A percentile compares a stretch with the other conserved stretches of the same genome.
phyloP scores from a whole-genome alignment of 2,329 filamentous ascomycete species.

The Pseudocercospora fijiensis region DNA sequence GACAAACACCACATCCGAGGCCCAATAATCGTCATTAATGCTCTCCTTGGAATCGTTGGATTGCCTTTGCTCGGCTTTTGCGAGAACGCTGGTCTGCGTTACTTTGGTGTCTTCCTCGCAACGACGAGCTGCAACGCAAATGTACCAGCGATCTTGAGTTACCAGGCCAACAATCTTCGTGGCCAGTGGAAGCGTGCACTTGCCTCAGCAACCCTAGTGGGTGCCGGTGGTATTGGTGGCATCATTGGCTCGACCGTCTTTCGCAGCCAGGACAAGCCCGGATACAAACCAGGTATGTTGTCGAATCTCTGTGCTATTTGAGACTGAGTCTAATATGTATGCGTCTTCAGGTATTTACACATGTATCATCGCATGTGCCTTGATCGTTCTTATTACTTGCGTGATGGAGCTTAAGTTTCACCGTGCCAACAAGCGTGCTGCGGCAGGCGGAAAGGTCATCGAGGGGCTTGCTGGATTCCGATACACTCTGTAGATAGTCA shows the following conservation, averaged over 20 bases:
- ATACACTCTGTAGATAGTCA: conserved; percentile 35
- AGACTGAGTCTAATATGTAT: no score
- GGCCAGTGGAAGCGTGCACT: conserved; percentile 88
- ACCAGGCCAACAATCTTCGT: conserved; percentile 84
- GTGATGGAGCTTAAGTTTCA: conserved; percentile 37
- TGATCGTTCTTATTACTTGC: conserved; percentile 35
- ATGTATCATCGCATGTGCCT: conserved; percentile 32
- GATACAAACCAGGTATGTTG: conserved; percentile 38
- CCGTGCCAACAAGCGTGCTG: conserved; percentile 39
- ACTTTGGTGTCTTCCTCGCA: conserved; percentile 41
- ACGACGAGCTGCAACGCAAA: conserved; percentile 48
- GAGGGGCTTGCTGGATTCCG: conserved; percentile 39
- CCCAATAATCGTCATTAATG: conserved; percentile 40
- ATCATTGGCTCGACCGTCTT: conserved; percentile 51
- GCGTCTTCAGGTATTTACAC: conserved; percentile 39
- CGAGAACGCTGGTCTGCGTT: conserved; percentile 31
- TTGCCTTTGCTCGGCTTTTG: conserved; percentile 38
- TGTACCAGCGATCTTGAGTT: conserved; percentile 70
- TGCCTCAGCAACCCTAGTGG: conserved; percentile 71
- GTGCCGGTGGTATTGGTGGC: conserved; percentile 74
- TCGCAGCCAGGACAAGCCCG: conserved; percentile 36
- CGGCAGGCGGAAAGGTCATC: conserved; percentile 38
- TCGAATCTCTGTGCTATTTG: no score
- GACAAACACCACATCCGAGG: conserved; percentile 40
- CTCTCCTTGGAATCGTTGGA: conserved; percentile 36